phyloP scores from a whole-genome alignment of 768 basidiomycete species.

The Rubroboletus pulcherrimus region DNA sequence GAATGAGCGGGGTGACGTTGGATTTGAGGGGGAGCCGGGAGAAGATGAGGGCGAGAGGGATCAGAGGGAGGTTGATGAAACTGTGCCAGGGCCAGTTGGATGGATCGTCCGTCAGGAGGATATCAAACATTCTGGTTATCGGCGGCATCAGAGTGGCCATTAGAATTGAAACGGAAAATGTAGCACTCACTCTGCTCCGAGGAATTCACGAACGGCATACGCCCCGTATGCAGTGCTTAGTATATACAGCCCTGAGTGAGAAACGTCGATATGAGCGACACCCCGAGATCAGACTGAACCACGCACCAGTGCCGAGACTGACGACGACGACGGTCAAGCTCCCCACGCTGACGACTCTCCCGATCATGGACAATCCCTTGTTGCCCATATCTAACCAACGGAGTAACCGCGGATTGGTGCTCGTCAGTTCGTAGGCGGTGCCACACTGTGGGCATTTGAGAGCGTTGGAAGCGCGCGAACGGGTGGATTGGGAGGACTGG shows the following conservation, averaged over 20 bases:
- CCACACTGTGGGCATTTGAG: slow-evolving; percentile 81
- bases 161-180: not conserved
- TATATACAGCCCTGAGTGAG: slow-evolving; percentile 40
- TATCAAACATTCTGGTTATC: slow-evolving; percentile 50
- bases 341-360: slow-evolving; percentile 49
- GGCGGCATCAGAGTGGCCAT: not conserved
- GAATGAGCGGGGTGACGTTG: slow-evolving; percentile 21
- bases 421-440: slow-evolving; percentile 61
- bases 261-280: not conserved
- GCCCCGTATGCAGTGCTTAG: slow-evolving; percentile 67
- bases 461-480: slow-evolving; percentile 53
- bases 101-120: slow-evolving; percentile 65
- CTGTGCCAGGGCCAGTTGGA: slow-evolving; percentile 74
- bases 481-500: slow-evolving; percentile 58
- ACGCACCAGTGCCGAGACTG: slow-evolving; percentile 61
- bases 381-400: slow-evolving; percentile 50
- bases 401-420: slow-evolving; percentile 54
- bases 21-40: slow-evolving; percentile 48
- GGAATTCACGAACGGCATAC: slow-evolving; percentile 63
- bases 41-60: slow-evolving; percentile 64
- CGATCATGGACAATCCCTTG: slow-evolving; percentile 44
- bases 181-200: slow-evolving; percentile 58
- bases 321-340: slow-evolving; percentile 48
- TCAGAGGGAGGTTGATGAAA: slow-evolving; percentile 67
- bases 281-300: not conserved